Conservation (phyloP, 2,329 filamentous ascomycete species). For the Penicillium sp. region DNA sequence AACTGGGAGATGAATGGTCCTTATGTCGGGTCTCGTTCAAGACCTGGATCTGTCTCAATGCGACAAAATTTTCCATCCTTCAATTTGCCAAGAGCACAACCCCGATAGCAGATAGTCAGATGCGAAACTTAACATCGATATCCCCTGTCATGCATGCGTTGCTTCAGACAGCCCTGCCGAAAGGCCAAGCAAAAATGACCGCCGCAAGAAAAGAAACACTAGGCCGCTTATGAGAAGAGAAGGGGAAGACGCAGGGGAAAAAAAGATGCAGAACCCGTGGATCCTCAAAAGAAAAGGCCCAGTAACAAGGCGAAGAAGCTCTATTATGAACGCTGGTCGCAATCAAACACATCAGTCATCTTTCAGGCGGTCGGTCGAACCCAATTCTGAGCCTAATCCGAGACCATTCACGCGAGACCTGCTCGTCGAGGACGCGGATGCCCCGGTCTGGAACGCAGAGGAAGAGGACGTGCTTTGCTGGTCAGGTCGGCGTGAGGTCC, state of each 20-base stretch:
- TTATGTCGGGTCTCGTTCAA: not conserved
- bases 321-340: slow-evolving; percentile 25
- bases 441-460: slow-evolving; percentile 23
- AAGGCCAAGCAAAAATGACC: not conserved
- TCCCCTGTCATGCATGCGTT: slow-evolving; percentile 1
- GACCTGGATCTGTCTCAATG: not conserved
- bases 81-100: not conserved
- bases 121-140: not conserved
- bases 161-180: not conserved
- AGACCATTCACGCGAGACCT: slow-evolving; percentile 32
- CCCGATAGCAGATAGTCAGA: not conserved
- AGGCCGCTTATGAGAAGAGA: slow-evolving; percentile 17
- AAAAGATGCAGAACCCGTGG: slow-evolving; percentile 14
- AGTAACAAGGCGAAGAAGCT: slow-evolving; percentile 7
- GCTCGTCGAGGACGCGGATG: slow-evolving; percentile 30
- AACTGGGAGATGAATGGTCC: not conserved
- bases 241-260: not conserved
- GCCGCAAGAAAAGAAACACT: slow-evolving; percentile 10
- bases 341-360: slow-evolving; percentile 29
- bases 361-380: slow-evolving; percentile 24
- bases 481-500: slow-evolving; percentile 16
- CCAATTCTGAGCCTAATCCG: slow-evolving; percentile 10
- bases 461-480: slow-evolving; percentile 23
- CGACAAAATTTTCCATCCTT: not conserved
- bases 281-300: slow-evolving; percentile 7